phyloP scores from a whole-genome alignment of 805 yeast species.

The Kodamaea restingae region DNA sequence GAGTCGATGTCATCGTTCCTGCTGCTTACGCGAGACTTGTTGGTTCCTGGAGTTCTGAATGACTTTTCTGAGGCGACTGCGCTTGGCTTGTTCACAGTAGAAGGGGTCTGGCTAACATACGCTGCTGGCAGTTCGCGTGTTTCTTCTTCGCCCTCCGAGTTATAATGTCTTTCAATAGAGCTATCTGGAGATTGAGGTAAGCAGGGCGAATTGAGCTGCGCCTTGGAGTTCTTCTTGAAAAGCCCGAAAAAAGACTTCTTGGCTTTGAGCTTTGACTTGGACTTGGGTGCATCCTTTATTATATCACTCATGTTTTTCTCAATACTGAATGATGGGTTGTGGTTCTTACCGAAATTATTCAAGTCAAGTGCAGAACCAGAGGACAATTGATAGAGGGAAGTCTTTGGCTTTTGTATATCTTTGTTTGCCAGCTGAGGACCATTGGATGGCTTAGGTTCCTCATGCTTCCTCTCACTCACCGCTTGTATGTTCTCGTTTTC shows the following conservation, averaged over 20 bases:
- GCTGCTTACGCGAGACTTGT: slow-evolving; percentile 1
- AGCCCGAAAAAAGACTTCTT: slow-evolving; percentile 33
- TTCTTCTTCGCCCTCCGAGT: slow-evolving; percentile 6
- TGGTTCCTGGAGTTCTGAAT: slow-evolving; percentile 4
- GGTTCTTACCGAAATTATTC: slow-evolving; percentile 35
- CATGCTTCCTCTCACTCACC: neutral
- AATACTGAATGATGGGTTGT: slow-evolving; percentile 34
- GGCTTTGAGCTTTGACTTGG: slow-evolving; percentile 7
- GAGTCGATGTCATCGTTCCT: slow-evolving; percentile 4
- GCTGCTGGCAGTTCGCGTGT: neutral
- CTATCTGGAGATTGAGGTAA: slow-evolving; percentile 15
- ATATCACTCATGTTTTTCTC: slow-evolving; percentile 13
- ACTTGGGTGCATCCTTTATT: slow-evolving; percentile 8
- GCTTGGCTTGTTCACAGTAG: no score
- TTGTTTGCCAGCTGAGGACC: slow-evolving; percentile 1
- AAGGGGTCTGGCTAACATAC: no score
- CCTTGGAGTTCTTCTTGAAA: slow-evolving; percentile 27
- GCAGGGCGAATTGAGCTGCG: slow-evolving; percentile 9
- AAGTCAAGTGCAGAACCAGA: slow-evolving; percentile 39
- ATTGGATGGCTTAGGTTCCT: no score
- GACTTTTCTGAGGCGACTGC: slow-evolving; percentile 1
- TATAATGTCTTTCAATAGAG: slow-evolving; percentile 9
- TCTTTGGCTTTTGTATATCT: neutral
- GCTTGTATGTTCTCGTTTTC: neutral
- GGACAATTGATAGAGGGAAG: slow-evolving; percentile 12